Percentiles rank a stretch among this genome's conserved stretches.
These are phyloP conservation scores for Opeltia flavorubescens DNA, from an alignment of 495 filamentous ascomycete genomes.

Conservation along the genomic window DNA sequence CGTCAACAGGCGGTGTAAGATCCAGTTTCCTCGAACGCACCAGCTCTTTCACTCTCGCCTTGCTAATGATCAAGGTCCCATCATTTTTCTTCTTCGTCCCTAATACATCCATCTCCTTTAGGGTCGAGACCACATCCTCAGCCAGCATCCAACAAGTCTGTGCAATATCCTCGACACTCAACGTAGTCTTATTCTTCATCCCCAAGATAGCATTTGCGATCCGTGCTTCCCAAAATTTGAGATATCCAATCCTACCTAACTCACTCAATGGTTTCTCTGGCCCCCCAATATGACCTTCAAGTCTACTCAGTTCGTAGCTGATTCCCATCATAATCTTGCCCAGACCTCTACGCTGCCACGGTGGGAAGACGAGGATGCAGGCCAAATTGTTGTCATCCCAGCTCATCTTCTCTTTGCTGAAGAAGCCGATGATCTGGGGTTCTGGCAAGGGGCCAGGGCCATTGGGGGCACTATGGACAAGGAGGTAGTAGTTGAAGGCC, in stretches of 20 bases:
- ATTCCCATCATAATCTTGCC: slow-evolving; percentile 85
- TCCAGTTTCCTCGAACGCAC: slow-evolving; percentile 25
- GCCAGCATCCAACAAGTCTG: slow-evolving; percentile 61
- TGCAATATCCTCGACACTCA: slow-evolving; percentile 43
- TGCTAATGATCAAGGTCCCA: slow-evolving; percentile 23
- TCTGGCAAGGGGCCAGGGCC: slow-evolving; percentile 23
- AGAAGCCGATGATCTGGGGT: slow-evolving; percentile 73
- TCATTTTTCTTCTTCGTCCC: slow-evolving; percentile 34
- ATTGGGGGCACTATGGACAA: slow-evolving; percentile 45
- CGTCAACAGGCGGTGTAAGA: slow-evolving; percentile 32
- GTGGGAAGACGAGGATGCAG: slow-evolving; percentile 92
- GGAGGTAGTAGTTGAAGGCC: slow-evolving; percentile 89
- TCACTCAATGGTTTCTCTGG: slow-evolving; percentile 88
- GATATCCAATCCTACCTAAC: slow-evolving; percentile 65
- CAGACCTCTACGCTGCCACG: slow-evolving; percentile 81
- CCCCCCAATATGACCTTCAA: slow-evolving; percentile 74
- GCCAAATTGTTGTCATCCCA: slow-evolving; percentile 99
- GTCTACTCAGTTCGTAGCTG: slow-evolving; percentile 79
- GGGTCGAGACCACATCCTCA: slow-evolving; percentile 67
- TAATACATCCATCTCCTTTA: slow-evolving; percentile 63
- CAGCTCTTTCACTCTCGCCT: slow-evolving; percentile 34
- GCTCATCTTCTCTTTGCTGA: slow-evolving; percentile 94
- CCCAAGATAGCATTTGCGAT: slow-evolving; percentile 51
- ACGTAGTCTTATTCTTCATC: slow-evolving; percentile 19
- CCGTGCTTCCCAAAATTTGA: slow-evolving; percentile 69